phyloP scores from a whole-genome alignment of 139 green algal genomes.

The Astrephomene gubernaculifera region DNA sequence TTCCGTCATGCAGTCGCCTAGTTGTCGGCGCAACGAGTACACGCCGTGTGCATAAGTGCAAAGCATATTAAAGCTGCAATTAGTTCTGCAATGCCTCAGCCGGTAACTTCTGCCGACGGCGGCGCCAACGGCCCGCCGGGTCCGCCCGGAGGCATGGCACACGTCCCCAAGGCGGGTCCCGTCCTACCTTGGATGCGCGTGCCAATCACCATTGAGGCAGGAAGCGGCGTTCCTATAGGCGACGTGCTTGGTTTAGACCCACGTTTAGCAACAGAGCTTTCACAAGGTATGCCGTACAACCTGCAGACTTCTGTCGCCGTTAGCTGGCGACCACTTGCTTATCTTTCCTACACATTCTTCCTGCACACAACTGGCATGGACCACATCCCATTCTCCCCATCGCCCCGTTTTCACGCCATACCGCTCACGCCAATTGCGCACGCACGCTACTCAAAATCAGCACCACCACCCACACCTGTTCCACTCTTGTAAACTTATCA shows the following conservation, averaged over 20 bases:
- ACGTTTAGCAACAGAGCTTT: conserved; percentile 47
- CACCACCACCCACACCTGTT: too few species aligned
- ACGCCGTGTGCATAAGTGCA: too few species aligned
- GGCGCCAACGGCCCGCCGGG: not conserved
- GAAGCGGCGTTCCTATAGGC: conserved; percentile 54
- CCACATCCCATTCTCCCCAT: not conserved
- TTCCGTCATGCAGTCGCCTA: too few species aligned
- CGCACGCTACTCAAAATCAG: not conserved
- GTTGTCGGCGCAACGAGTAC: too few species aligned
- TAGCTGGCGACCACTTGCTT: too few species aligned
- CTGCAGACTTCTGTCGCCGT: too few species aligned
- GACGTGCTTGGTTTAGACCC: conserved; percentile 71
- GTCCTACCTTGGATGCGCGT: conserved; percentile 90
- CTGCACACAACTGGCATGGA: not conserved
- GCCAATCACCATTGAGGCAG: conserved; percentile 71
- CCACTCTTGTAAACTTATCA: not conserved
- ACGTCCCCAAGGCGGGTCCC: not conserved
- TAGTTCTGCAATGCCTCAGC: not conserved
- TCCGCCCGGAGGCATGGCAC: not conserved
- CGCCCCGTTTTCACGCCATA: too few species aligned
- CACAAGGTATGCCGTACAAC: conserved; percentile 10
- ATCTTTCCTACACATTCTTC: not conserved
- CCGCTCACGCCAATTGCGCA: not conserved
- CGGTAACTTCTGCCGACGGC: too few species aligned
- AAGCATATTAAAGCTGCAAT: not conserved